Percentiles rank a stretch among this genome's conserved stretches.
Evolutionary conservation across 2,329 filamentous ascomycete species (phyloP).

Genomic region (Curvularia hawaiiensis): DNA sequence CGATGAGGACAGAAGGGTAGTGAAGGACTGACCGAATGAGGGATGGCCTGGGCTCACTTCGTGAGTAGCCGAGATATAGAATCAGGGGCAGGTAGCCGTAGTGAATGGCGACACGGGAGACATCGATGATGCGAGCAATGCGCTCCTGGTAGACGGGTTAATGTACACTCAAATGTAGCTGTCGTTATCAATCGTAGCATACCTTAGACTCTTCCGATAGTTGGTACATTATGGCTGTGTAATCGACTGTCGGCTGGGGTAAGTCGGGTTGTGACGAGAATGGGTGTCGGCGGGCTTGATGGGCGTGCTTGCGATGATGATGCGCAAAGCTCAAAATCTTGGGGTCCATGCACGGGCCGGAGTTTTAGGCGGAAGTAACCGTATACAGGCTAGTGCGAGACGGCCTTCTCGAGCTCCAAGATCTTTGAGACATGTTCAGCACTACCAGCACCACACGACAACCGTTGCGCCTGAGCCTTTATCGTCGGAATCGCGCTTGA

Average conservation of each 20-base stretch:
- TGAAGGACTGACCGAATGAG: constrained; percentile 65
- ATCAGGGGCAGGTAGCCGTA: constrained; percentile 98
- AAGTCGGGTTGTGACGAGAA: constrained; percentile 4
- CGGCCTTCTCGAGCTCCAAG: constrained; percentile 24
- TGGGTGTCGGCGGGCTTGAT: constrained; percentile 11
- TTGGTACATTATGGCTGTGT: constrained; percentile 54
- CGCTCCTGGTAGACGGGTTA: constrained; percentile 72
- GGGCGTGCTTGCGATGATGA: constrained; percentile 16
- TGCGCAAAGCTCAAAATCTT: constrained; percentile 32
- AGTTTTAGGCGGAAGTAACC: constrained; percentile 14
- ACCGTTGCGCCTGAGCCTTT: constrained; percentile 2
- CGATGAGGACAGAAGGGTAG: neutral
- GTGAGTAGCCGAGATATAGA: constrained; percentile 95
- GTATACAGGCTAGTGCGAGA: constrained; percentile 12
- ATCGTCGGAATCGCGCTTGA: neutral
- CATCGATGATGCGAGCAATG: constrained; percentile 94
- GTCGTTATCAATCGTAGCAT: constrained; percentile 15
- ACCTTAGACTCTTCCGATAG: constrained; percentile 99
- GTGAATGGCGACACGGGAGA: constrained; percentile 91
- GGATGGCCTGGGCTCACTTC: constrained; percentile 88
- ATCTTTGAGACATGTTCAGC: constrained; percentile 23
- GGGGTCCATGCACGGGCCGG: constrained; percentile 15
- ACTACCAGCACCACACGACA: constrained; percentile 7
- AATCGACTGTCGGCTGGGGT: constrained; percentile 1
- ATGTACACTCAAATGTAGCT: constrained; percentile 4